Conservation (phyloP, 2,329 filamentous ascomycete genomes). For the Aureobasidium sp. region DNA sequence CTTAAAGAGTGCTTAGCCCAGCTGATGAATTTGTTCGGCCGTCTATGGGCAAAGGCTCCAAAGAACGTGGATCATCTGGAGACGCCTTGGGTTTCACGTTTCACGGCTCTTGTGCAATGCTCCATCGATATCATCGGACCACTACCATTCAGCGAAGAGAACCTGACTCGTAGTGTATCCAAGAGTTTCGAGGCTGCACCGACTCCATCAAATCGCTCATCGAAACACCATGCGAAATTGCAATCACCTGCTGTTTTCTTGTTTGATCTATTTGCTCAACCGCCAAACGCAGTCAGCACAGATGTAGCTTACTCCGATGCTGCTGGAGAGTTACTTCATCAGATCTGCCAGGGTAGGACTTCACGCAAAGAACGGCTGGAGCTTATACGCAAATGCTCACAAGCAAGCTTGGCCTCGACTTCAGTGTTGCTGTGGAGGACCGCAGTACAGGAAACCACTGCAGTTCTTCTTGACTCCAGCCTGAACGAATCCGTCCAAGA, state of each 20-base stretch:
- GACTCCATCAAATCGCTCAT: constrained; percentile 56
- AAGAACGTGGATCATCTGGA: constrained; percentile 26
- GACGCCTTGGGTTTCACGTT: constrained; percentile 40
- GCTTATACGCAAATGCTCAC: constrained; percentile 16
- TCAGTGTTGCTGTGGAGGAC: background rate
- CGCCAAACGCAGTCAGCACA: constrained; percentile 2
- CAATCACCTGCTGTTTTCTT: constrained; percentile 59
- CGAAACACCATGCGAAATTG: constrained; percentile 43
- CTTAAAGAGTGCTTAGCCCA: constrained; percentile 70
- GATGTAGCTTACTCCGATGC: background rate
- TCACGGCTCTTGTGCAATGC: constrained; percentile 41
- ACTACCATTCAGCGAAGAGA: constrained; percentile 43
- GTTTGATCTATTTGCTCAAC: constrained; percentile 47
- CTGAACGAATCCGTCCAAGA: constrained; percentile 8
- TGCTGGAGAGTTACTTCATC: constrained; percentile 4
- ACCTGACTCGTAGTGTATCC: constrained; percentile 44
- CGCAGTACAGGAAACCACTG: background rate
- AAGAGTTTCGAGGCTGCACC: constrained; percentile 54
- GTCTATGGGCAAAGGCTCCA: constrained; percentile 56
- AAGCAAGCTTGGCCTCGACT: background rate
- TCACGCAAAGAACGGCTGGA: constrained; percentile 15
- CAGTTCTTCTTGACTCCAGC: background rate
- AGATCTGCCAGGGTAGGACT: constrained; percentile 7
- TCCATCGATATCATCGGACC: constrained; percentile 44
- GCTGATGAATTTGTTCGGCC: constrained; percentile 60